These are phyloP conservation scores for Dendrostoma leiphaemia DNA, from an alignment of 2,329 filamentous ascomycete species.

Conservation along the genomic window DNA sequence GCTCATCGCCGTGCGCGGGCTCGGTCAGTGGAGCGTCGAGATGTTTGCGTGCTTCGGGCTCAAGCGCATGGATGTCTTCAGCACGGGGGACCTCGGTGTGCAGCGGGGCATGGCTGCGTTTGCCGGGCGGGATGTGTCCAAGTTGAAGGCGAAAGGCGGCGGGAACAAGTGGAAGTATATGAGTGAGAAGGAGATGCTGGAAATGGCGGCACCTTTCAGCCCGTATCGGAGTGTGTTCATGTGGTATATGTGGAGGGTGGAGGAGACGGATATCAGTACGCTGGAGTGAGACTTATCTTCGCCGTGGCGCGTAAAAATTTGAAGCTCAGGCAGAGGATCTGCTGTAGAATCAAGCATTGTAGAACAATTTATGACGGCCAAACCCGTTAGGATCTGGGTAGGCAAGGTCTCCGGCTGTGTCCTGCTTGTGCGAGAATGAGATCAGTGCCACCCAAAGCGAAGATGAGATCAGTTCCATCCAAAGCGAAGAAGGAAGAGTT, in stretches of 20 bases:
- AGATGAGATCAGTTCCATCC: no score
- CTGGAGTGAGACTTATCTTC: slow-evolving; percentile 39
- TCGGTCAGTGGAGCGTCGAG: slow-evolving; percentile 90
- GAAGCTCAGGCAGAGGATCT: no score
- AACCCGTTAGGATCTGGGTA: no score
- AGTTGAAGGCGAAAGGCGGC: slow-evolving; percentile 77
- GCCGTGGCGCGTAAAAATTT: no score
- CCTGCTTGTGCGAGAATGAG: no score
- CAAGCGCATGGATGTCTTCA: slow-evolving; percentile 92
- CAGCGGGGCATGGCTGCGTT: slow-evolving; percentile 93
- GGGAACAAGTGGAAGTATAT: slow-evolving; percentile 91
- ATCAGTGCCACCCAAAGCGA: no score
- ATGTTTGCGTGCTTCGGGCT: slow-evolving; percentile 98
- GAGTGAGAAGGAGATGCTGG: slow-evolving; percentile 87
- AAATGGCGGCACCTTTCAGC: slow-evolving; percentile 73
- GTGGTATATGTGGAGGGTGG: slow-evolving; percentile 97
- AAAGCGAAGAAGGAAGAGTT: no score
- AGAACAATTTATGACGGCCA: no score
- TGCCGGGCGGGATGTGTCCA: slow-evolving; percentile 76
- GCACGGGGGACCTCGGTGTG: slow-evolving; percentile 86
- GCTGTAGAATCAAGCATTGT: no score
- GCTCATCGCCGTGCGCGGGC: slow-evolving; percentile 79
- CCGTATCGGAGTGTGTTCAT: slow-evolving; percentile 93
- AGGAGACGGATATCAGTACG: slow-evolving; percentile 71
- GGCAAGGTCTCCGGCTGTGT: no score